Evolutionary conservation across 768 basidiomycete species (phyloP), one percentile per base, ranked within the genome.

Genomic region (Punctularia strigosozonata): DNA sequence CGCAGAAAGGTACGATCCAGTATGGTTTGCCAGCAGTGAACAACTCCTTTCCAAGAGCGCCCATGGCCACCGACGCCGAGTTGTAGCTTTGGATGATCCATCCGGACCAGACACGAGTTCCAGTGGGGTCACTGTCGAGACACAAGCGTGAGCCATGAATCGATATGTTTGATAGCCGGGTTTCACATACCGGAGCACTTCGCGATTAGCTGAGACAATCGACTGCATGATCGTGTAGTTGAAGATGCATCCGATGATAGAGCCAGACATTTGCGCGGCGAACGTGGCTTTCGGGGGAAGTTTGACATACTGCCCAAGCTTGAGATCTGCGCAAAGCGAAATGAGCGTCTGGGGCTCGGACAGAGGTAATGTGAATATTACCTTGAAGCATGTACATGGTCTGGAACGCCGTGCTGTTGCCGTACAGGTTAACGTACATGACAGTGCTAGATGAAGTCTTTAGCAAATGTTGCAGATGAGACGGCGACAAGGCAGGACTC

Each of bases 191-290:
- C 76, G 54, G 3, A 80, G 52, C 20, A 73, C 69, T 0, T 65
- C 62, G 1, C 64, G 60, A 34, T 76, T 69, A 25, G 54, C 62
- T 36, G 62, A 59, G 49, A 80, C 64, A 42, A 80, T 72, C 1
- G 65, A 64, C 44, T 73, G 75, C 75, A 77, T 76, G 37, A 80
- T 48, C 31, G 75, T 68, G 55, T 58, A 63, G 49, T 64, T 64
- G 37, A 64, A 47, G 2, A 64, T 20, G 3, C 52, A 46, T 18
- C 69, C 71, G 39, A 74, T 52, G 22, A 73, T 44, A 5, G 72
- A 71, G 20, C 72, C 72, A 25, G 64, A 41, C 8, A 65, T 55
- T 43, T 73, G 71, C 6, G 65, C 70, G n/a, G 62, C 62, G 48
- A 70, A 72, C 0, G 71, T 63, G 5, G 64, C 63, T 23, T 68